phyloP scores from a whole-genome alignment of 2,329 filamentous ascomycete species.

The Paraphaeosphaeria minitans region DNA sequence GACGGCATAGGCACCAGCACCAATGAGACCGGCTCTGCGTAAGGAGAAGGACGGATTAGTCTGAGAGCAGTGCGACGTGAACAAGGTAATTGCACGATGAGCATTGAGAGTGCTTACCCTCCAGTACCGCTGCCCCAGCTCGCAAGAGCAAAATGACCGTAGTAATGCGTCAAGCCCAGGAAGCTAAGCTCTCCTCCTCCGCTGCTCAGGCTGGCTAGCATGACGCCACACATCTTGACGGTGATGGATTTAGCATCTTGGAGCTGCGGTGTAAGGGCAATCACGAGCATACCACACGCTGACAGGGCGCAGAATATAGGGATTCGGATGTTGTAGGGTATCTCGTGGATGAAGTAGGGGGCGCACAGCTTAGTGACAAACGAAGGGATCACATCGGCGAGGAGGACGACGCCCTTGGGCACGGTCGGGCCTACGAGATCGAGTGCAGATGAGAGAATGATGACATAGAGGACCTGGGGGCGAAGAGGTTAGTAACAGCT shows the following conservation, averaged over 20 bases:
- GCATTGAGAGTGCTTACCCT: slow-evolving; percentile 49
- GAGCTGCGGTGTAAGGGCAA: slow-evolving; percentile 75
- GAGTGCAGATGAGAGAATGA: slow-evolving; percentile 92
- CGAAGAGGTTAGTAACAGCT: background rate
- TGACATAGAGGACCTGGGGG: slow-evolving; percentile 72
- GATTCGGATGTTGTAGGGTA: slow-evolving; percentile 80
- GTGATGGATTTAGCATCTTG: slow-evolving; percentile 65
- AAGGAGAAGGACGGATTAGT: background rate
- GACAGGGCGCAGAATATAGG: slow-evolving; percentile 76
- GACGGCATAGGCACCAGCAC: slow-evolving; percentile 85
- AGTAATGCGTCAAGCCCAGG: slow-evolving; percentile 88
- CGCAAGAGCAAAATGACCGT: slow-evolving; percentile 83
- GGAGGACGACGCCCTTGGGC: slow-evolving; percentile 89
- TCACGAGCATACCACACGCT: slow-evolving; percentile 83
- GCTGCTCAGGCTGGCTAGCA: slow-evolving; percentile 82
- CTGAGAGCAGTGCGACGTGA: background rate
- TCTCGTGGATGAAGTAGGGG: slow-evolving; percentile 89
- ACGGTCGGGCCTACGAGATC: slow-evolving; percentile 87
- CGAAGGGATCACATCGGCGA: slow-evolving; percentile 89
- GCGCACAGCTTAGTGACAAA: slow-evolving; percentile 87
- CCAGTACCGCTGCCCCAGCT: slow-evolving; percentile 94
- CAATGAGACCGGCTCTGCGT: slow-evolving; percentile 72
- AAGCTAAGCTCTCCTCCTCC: slow-evolving; percentile 92
- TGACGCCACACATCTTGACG: slow-evolving; percentile 80
- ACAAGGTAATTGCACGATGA: background rate